Evolutionary conservation across 257 asterid genomes (phyloP), one percentile per base, ranked within the genome.

Genomic region (Solanum gandarillasii): DNA sequence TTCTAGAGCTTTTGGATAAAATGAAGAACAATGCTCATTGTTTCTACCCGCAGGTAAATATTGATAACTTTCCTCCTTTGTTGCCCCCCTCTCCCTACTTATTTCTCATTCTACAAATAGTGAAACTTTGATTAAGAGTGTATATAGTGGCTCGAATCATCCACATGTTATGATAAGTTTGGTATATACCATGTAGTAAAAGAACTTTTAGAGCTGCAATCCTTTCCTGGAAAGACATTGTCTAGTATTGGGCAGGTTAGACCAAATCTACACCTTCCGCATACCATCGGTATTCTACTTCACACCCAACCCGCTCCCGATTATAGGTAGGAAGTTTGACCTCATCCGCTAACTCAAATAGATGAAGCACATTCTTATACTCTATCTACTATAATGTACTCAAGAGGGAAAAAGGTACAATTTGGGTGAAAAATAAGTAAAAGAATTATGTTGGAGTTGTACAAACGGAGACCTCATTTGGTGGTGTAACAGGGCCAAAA

Each of bases 31-130:
- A 88, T 11, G 87, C 91, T 12, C 91, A 85, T 88, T 83, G 93
- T 81, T 87, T 87, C 55, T 95, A 93, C 87, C 99, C 99, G 29
- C 98, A 96, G 96, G 98, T 95, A 91, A 90, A 29, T 83, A 5
- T 34, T 36, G 14, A 13, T 31, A 12, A 82, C 3, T 81, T 41
- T 34, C 5, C 41, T 81, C 29, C 68, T 29, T n/a, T 5, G 20
- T 81, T 35, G 6, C 12, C 43, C 41, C 68, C 10, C 6, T 29
- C 71, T 31, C 70, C 41, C 16, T 82, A 12, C 70, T 82, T 48
- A 2, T 82, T 82, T 31, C 68, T 9, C 71, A 9, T 48, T 6
- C 70, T 21, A 2, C 9, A 29, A 82, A 82, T 48, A 43, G 31
- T 48, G 41, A 14, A 81, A 29, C 32, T 5, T 20, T 5, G 21